Conservation (phyloP, 2,329 filamentous ascomycete species). For the Penicillium hordei region DNA sequence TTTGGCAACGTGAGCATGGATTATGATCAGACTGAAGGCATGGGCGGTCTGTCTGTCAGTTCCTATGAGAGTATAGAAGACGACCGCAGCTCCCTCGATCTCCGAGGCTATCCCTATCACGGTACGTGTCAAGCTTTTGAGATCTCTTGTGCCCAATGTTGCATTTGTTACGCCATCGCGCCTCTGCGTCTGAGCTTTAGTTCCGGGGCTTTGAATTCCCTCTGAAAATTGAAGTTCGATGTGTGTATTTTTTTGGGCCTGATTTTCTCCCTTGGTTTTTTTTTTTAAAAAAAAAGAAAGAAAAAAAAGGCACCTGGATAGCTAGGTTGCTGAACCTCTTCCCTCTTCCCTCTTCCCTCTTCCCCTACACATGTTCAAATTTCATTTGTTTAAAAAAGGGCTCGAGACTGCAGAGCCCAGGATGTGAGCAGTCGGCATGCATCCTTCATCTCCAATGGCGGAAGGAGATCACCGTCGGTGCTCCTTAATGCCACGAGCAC, state of each 20-base stretch:
- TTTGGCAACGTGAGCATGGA: conserved; percentile 38
- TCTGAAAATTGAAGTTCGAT: conserved; percentile 8
- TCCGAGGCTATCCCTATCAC: conserved; percentile 42
- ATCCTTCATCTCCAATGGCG: conserved; percentile 1
- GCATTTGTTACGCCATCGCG: conserved; percentile 38
- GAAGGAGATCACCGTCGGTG: conserved; percentile 21
- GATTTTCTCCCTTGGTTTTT: too few relatives aligned
- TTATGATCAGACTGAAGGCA: conserved; percentile 43
- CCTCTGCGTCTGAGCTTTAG: conserved; percentile 10
- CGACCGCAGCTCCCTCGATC: conserved; percentile 40
- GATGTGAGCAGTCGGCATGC: neutral
- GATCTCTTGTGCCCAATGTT: conserved; percentile 24
- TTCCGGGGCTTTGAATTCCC: neutral
- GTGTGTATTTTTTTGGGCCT: neutral
- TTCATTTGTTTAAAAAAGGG: conserved; percentile 2
- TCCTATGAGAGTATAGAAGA: conserved; percentile 45
- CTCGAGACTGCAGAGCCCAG: neutral
- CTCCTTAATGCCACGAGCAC: conserved; percentile 31
- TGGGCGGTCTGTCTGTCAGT: conserved; percentile 43
- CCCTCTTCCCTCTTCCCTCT: neutral
- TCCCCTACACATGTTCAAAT: neutral
- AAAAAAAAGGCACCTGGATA: neutral
- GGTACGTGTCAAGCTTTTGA: conserved; percentile 33
- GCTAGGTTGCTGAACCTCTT: neutral
- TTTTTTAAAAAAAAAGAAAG: neutral